Base-by-base conservation (phyloP, 2,329 filamentous ascomycete genomes). In the Fusarium chaquense region DNA sequence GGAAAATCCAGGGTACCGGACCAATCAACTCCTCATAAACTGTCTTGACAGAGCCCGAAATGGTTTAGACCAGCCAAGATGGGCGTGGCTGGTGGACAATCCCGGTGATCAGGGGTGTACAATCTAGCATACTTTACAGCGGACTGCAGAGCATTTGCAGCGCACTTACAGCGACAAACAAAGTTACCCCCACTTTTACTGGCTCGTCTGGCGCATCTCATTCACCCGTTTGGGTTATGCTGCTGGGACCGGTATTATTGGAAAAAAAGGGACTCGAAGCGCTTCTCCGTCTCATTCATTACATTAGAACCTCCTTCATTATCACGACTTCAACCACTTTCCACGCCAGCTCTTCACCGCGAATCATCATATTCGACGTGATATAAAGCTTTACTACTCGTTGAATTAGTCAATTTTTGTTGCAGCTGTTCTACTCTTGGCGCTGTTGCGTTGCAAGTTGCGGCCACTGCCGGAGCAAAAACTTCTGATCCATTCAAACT, bases 1-100 rank as follows among this genome's bases (percentile, higher is more conserved):
- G 77, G 77, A 78, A 73, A 73, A 76, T 78, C 74, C 40, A 13
- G 30, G 24, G 12, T 41, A 61, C 77, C 77, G 77, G 53, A 0
- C 77, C 73, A 78, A 78, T 77, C 24, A 67, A 10, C 32, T 4
- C 13, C 10, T 15, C 45, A 12, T 12, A 53, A 72, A 66, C 56
- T 35, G 46, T 55, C 50, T 59, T 61, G 64, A 60, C 51, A 62
- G 65, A 52, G 59, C 72, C 75, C 57, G 64, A 76, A 77, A 61
- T n/a, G 70, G 76, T 66, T 73, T 77, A 78, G 75, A 63, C 53
- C 24, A 28, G 28, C 30, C 49, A 43, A 45, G 59, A 46, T 67
- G 59, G 63, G 68, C 62, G 65, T 70, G 69, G 69, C 62, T 72
- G 67, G 60, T 49, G 61, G 54, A 54, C 53, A 49, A 62, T 59